Conservation (phyloP, 352 stramenopile genomes). For the Phytophthora colocasiae region DNA sequence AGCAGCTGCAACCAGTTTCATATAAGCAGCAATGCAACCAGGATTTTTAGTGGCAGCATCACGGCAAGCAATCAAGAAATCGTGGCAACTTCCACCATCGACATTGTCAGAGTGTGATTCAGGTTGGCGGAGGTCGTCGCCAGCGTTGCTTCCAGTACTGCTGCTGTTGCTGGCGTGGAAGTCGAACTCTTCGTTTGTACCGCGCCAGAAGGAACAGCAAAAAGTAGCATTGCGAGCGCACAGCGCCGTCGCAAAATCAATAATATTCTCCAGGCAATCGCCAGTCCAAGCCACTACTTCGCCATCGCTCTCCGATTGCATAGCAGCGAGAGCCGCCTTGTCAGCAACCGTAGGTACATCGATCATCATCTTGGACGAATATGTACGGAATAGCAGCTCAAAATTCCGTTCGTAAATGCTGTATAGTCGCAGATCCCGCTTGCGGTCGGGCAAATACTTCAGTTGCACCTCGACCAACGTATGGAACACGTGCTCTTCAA, state of each 20-base stretch:
- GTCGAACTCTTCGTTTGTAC: slow-evolving; percentile 43
- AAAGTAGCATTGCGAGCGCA: slow-evolving; percentile 66
- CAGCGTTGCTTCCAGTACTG: slow-evolving; percentile 25
- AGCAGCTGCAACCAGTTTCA: slow-evolving; percentile 74
- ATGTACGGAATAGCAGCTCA: slow-evolving; percentile 72
- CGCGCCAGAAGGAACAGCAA: slow-evolving; percentile 71
- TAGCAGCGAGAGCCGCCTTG: slow-evolving; percentile 65
- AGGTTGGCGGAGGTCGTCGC: slow-evolving; percentile 29
- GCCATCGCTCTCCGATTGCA: slow-evolving; percentile 69
- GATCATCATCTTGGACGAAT: slow-evolving; percentile 83
- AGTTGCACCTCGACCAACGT: slow-evolving; percentile 74
- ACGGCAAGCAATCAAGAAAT: slow-evolving; percentile 72
- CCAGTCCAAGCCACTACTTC: slow-evolving; percentile 69
- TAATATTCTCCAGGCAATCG: slow-evolving; percentile 82
- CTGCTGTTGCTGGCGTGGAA: slow-evolving; percentile 40
- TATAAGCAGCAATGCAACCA: slow-evolving; percentile 74
- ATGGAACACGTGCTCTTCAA: slow-evolving; percentile 74
- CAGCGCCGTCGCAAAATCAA: slow-evolving; percentile 73
- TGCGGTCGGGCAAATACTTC: slow-evolving; percentile 78
- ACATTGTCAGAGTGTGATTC: slow-evolving; percentile 28
- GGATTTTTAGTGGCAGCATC: slow-evolving; percentile 83
- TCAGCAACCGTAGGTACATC: slow-evolving; percentile 79
- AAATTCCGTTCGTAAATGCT: slow-evolving; percentile 76
- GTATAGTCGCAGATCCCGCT: slow-evolving; percentile 76
- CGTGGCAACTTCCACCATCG: slow-evolving; percentile 57